Percentiles rank a stretch among this genome's conserved stretches.
phyloP scores from a whole-genome alignment of 306 rosid species.

The Lablab purpureus region DNA sequence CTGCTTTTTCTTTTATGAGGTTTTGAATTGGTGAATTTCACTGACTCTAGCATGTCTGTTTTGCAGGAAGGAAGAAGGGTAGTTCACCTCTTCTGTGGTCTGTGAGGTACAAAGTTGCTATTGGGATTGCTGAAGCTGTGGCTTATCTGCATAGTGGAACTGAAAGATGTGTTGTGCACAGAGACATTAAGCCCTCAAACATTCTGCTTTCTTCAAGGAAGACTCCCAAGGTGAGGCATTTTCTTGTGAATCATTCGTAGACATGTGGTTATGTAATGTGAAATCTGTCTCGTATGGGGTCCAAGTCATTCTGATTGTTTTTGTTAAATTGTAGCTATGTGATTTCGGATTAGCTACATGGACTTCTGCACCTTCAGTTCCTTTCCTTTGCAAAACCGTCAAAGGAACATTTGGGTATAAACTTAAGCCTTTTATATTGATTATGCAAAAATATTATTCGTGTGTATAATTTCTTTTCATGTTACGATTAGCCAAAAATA shows the following conservation, averaged over 20 bases:
- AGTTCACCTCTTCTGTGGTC: constrained; percentile 76
- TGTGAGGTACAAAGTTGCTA: constrained; percentile 88
- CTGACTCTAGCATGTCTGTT: constrained; percentile 41
- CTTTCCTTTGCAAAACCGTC: constrained; percentile 97
- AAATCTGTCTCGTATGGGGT: background rate
- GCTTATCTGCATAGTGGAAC: constrained; percentile 89
- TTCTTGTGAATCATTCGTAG: constrained; percentile 29
- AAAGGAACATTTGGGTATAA: constrained; percentile 98
- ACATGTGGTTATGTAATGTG: constrained; percentile 5
- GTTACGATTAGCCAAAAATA: constrained; percentile 20
- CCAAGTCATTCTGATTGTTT: constrained; percentile 43
- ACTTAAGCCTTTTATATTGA: constrained; percentile 26
- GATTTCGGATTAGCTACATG: constrained; percentile 98
- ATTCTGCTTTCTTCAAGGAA: constrained; percentile 93
- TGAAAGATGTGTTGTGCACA: constrained; percentile 93
- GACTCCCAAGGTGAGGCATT: constrained; percentile 72
- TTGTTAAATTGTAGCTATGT: constrained; percentile 66
- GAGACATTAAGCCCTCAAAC: constrained; percentile 96
- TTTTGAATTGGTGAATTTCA: constrained; percentile 36
- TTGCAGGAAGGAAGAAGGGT: constrained; percentile 78
- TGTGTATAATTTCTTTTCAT: constrained; percentile 4
- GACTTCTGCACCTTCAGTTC: constrained; percentile 97
- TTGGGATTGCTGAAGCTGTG: constrained; percentile 87
- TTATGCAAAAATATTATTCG: constrained; percentile 20
- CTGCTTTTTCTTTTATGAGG: constrained; percentile 31